Percentiles rank a stretch among this genome's conserved stretches.
These are phyloP conservation scores for Penicillium hesseltinei DNA, from an alignment of 2,329 filamentous ascomycete species.

Conservation along the genomic window DNA sequence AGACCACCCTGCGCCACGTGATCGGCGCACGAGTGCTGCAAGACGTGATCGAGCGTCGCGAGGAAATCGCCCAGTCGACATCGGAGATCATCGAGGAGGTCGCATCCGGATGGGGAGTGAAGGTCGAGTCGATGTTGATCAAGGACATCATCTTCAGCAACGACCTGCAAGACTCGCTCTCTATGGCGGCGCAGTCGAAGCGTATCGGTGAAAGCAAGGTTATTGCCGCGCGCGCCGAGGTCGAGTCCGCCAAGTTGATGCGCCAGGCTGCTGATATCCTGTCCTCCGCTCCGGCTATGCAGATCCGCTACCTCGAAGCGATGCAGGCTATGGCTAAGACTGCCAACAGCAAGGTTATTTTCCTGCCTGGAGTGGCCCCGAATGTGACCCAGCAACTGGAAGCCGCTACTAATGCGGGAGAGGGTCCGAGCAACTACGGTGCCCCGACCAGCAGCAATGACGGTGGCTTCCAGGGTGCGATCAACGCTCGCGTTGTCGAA, in stretches of 20 bases:
- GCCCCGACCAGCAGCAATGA: conserved; percentile 34
- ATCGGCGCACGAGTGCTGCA: conserved; percentile 93
- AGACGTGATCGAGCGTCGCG: conserved; percentile 96
- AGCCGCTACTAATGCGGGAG: too few species aligned
- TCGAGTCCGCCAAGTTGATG: conserved; percentile 84
- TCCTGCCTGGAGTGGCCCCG: conserved; percentile 60
- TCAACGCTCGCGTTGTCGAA: conserved; percentile 80
- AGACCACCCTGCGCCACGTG: conserved; percentile 95
- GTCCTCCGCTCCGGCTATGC: conserved; percentile 90
- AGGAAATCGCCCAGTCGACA: conserved; percentile 93
- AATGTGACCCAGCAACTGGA: too few species aligned
- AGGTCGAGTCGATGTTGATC: conserved; percentile 97
- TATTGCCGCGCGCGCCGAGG: conserved; percentile 93
- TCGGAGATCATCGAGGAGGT: conserved; percentile 97
- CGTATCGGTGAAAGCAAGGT: conserved; percentile 98
- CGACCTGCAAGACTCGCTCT: conserved; percentile 91
- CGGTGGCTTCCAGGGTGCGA: conserved; percentile 72
- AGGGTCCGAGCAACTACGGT: conserved; percentile 52
- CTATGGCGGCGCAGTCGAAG: conserved; percentile 98
- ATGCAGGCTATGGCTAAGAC: conserved; percentile 99
- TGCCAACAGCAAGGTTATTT: conserved; percentile 84
- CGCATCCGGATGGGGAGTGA: conserved; percentile 87
- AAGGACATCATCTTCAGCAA: conserved; percentile 98
- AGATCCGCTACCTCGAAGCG: conserved; percentile 94
- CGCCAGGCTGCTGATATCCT: conserved; percentile 92